Conservation (phyloP, 2,329 filamentous ascomycete genomes). For the Seiridium unicorne region DNA sequence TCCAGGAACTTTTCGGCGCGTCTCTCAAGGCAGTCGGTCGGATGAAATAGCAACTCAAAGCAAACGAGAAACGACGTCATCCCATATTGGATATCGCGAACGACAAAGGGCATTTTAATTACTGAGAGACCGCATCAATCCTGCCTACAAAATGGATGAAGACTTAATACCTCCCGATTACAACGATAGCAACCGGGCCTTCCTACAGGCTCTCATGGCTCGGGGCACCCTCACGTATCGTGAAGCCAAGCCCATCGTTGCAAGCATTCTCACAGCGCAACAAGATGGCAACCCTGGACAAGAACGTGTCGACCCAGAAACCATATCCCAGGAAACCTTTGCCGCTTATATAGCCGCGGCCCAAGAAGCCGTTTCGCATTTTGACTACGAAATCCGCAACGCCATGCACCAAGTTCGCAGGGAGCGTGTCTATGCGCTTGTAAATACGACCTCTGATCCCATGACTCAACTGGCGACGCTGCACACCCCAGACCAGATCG, state of each 20-base stretch:
- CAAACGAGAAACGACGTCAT: background rate
- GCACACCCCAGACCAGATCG: constrained; percentile 38
- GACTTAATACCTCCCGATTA: constrained; percentile 36
- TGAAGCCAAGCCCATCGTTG: constrained; percentile 72
- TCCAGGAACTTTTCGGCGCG: background rate
- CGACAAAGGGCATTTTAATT: background rate
- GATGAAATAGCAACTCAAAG: background rate
- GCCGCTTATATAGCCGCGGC: constrained; percentile 66
- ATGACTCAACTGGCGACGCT: constrained; percentile 48
- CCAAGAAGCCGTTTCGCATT: constrained; percentile 70
- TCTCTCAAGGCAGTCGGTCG: background rate
- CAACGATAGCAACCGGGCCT: constrained; percentile 73
- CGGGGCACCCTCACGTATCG: constrained; percentile 74
- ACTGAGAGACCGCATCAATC: background rate
- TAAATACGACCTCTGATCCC: constrained; percentile 84
- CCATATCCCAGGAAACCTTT: constrained; percentile 69
- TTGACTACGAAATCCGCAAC: constrained; percentile 86
- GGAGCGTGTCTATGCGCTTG: constrained; percentile 73
- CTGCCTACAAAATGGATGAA: constrained; percentile 19
- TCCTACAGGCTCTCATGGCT: constrained; percentile 84
- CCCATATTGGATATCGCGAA: background rate
- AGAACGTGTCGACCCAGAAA: constrained; percentile 41
- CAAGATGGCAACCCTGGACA: constrained; percentile 25
- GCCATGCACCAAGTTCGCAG: constrained; percentile 66
- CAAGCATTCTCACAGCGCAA: constrained; percentile 65